Percentiles rank a stretch among this genome's conserved stretches.
Conservation (phyloP, 2,329 filamentous ascomycete species). For the Fusarium guadeloupense region DNA sequence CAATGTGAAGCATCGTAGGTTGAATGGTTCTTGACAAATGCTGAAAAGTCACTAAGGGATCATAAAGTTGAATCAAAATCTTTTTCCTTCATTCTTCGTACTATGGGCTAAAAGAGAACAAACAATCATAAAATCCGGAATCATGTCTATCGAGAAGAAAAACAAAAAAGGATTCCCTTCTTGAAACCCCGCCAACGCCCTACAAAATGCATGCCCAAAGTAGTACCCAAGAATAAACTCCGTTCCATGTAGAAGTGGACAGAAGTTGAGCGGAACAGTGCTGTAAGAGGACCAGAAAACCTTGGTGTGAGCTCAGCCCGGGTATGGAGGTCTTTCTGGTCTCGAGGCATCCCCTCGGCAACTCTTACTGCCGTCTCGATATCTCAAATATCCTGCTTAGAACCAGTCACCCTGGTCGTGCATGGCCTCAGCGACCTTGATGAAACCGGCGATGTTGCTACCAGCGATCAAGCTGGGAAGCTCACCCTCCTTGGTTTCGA, state of each 20-base stretch:
- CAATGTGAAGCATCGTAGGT: background rate
- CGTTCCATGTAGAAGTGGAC: conserved; percentile 17
- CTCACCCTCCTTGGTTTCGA: conserved; percentile 79
- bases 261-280: conserved; percentile 5
- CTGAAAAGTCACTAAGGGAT: background rate
- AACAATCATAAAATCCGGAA: conserved; percentile 15
- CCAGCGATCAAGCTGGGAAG: conserved; percentile 91
- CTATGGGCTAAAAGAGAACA: conserved; percentile 34
- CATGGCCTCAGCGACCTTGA: conserved; percentile 96
- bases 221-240: conserved; percentile 34
- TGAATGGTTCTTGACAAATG: background rate
- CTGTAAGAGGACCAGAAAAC: conserved; percentile 20
- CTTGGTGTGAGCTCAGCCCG: conserved; percentile 40
- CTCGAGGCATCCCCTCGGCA: too few relatives aligned
- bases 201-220: conserved; percentile 40
- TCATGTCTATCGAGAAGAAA: conserved; percentile 32
- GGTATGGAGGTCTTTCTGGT: conserved; percentile 32
- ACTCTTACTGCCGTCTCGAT: conserved; percentile 11
- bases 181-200: conserved; percentile 42
- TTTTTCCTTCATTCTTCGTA: conserved; percentile 33
- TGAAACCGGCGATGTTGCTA: conserved; percentile 96
- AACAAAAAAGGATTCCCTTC: conserved; percentile 23
- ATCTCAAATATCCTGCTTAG: conserved; percentile 14
- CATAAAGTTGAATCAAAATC: conserved; percentile 9
- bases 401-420: conserved; percentile 97